These are phyloP conservation scores for Vigna trinervia DNA, from an alignment of 306 rosid genomes.

Conservation along the genomic window DNA sequence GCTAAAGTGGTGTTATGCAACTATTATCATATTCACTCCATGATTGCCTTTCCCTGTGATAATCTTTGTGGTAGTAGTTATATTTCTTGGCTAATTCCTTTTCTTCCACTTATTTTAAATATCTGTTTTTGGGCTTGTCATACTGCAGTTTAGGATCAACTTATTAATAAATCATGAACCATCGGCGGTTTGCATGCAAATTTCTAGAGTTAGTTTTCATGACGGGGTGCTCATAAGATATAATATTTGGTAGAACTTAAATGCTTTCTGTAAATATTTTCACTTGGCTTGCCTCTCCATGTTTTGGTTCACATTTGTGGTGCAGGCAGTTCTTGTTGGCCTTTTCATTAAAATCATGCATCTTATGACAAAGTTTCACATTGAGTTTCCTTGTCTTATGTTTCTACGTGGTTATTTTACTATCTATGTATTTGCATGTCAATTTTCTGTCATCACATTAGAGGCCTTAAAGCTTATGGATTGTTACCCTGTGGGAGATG, in stretches of 20 bases:
- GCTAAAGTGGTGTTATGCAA: conserved; percentile 2
- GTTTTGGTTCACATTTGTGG: conserved; percentile 30
- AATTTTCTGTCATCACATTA: not conserved
- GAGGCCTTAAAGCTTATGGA: not conserved
- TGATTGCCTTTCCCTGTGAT: conserved; percentile 16
- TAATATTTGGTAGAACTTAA: not conserved
- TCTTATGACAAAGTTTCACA: conserved; percentile 8
- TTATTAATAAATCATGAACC: conserved; percentile 11
- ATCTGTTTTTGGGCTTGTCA: conserved; percentile 19
- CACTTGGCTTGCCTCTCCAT: conserved; percentile 1
- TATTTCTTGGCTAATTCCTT: conserved; percentile 25
- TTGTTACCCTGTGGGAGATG: not conserved
- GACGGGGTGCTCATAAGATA: conserved; percentile 13
- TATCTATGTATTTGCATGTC: not conserved
- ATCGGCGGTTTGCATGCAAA: not conserved
- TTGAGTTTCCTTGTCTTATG: conserved; percentile 14
- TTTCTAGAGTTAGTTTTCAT: not conserved
- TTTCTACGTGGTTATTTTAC: conserved; percentile 19
- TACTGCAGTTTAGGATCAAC: conserved; percentile 24
- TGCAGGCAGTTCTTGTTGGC: not conserved
- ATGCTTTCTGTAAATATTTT: not conserved
- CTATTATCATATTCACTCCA: conserved; percentile 27
- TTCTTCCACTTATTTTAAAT: conserved; percentile 3
- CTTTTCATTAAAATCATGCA: conserved; percentile 26
- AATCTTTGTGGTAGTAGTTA: conserved; percentile 12